Evolutionary conservation across 257 asterid species (phyloP), one percentile per base, ranked within the genome.

Genomic region (Nicotiana knightiana): DNA sequence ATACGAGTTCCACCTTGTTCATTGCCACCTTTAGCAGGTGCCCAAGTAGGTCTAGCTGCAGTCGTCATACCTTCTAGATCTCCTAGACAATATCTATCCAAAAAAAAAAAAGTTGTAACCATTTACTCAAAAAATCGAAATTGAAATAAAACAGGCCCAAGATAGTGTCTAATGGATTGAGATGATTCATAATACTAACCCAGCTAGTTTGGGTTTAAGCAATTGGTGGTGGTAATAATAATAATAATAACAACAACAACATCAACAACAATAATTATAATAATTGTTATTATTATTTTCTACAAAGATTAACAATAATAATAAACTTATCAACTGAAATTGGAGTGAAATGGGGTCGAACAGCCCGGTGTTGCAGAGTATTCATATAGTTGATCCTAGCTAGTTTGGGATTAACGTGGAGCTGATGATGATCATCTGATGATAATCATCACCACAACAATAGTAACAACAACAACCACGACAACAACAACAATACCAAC

Each of bases 11-110:
- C 99, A 0, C 99, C 98, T 87, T 96, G 99, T 82, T 96, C 99
- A 81, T 93, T 94, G 62, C 98, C 98, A 67, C 99, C 99, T 86
- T 96, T 94, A 1, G 99, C 99, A 62, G 99, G 99, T 80, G 99
- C 99, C 99, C 99, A 96, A 9, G 99, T 96, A 28, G 99, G 99
- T 88, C 98, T 91, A 4, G 99, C 99, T n/a, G 99, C 99, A 16
- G 98, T 94, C 87, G 98, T 94, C 98, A 94, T 94, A 46, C 15
- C 62, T 48, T 48, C 39, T 3, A 15, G 39, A 7, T 26, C 79
- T 24, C 63, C 43, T n/a, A n/a, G 33, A 68, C 11, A 71, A 71
- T 21, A 43, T 71, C 78, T 71, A 46, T 71, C 35, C 6, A 37
- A 37, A 37, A 70, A 43, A 5, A 5, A 24, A 70, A 21, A 21